Evolutionary conservation across 768 basidiomycete species (phyloP).

Genomic region (Boletus speciosus): DNA sequence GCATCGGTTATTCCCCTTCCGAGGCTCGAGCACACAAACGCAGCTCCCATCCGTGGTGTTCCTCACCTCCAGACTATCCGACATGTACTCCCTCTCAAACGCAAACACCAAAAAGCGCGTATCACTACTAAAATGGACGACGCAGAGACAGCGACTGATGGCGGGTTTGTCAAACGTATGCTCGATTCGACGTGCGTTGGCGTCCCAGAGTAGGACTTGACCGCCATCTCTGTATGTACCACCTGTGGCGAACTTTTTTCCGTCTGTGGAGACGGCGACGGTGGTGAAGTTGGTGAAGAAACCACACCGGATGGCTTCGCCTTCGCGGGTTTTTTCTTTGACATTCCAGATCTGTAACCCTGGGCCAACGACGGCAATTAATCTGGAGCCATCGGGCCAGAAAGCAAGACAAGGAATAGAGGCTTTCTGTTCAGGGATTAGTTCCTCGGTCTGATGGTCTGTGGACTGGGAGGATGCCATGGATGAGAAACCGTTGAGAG

Average conservation of each 20-base stretch:
- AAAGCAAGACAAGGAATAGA: constrained; percentile 20
- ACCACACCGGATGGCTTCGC: constrained; percentile 20
- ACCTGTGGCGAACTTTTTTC: constrained; percentile 23
- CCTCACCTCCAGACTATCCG: constrained; percentile 19
- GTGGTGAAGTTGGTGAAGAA: constrained; percentile 28
- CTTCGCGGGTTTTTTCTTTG: constrained; percentile 17
- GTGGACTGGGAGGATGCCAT: constrained; percentile 10
- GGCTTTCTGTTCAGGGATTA: constrained; percentile 18
- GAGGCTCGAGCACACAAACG: constrained; percentile 18
- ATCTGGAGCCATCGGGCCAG: constrained; percentile 25
- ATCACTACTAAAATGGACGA: constrained; percentile 23
- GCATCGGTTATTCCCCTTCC: constrained; percentile 23
- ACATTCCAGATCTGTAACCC: constrained; percentile 27
- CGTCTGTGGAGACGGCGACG: constrained; percentile 22
- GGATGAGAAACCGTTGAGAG: constrained; percentile 6
- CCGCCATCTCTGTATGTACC: constrained; percentile 25
- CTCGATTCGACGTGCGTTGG: constrained; percentile 19
- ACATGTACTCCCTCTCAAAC: constrained; percentile 27
- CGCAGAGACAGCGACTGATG: constrained; percentile 19
- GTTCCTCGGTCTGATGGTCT: constrained; percentile 9
- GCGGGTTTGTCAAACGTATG: constrained; percentile 24
- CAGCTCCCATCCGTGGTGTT: constrained; percentile 9
- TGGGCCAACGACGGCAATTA: constrained; percentile 25
- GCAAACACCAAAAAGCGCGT: constrained; percentile 18
- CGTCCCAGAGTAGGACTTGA: constrained; percentile 23